phyloP scores from a whole-genome alignment of 1,139 yeast species.

The Petasospora fabianii region DNA sequence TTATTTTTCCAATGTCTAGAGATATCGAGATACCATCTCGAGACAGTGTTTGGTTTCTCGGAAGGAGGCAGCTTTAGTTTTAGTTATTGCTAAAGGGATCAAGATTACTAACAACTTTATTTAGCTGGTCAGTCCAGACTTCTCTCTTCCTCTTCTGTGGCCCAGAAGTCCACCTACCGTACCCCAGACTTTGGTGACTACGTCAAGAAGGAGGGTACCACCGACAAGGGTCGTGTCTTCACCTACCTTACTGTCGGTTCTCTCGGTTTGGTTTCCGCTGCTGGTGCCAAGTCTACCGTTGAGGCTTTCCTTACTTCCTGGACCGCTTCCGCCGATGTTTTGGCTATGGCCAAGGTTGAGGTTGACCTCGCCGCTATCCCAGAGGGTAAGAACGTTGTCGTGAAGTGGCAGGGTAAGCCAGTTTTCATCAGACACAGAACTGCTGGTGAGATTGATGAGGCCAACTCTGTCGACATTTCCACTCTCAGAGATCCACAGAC shows the following conservation, averaged over 20 bases:
- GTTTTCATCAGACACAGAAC: constrained; percentile 99
- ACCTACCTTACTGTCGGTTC: constrained; percentile 98
- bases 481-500: constrained; percentile 90
- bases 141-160: constrained; percentile 45
- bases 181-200: constrained; percentile 90
- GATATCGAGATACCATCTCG: too few relatives aligned
- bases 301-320: constrained; percentile 90
- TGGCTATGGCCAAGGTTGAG: constrained; percentile 99
- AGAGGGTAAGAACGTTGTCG: constrained; percentile 95
- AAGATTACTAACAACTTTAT: constrained; percentile 17
- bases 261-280: constrained; percentile 89
- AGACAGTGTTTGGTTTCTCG: too few relatives aligned
- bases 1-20: too few relatives aligned
- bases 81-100: too few relatives aligned
- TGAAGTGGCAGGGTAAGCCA: constrained; percentile 99
- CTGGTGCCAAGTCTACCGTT: constrained; percentile 97
- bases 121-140: constrained; percentile 37
- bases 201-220: constrained; percentile 66
- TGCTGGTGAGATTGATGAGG: constrained; percentile 87
- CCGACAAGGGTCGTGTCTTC: constrained; percentile 75
- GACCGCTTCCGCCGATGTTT: constrained; percentile 98
- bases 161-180: constrained; percentile 72
- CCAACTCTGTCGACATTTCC: constrained; percentile 72
- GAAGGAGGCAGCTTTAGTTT: too few relatives aligned
- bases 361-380: constrained; percentile 93